These are phyloP conservation scores for Trichosporon sp. DNA, from an alignment of 1,284 basidiomycete genomes.

Conservation along the genomic window DNA sequence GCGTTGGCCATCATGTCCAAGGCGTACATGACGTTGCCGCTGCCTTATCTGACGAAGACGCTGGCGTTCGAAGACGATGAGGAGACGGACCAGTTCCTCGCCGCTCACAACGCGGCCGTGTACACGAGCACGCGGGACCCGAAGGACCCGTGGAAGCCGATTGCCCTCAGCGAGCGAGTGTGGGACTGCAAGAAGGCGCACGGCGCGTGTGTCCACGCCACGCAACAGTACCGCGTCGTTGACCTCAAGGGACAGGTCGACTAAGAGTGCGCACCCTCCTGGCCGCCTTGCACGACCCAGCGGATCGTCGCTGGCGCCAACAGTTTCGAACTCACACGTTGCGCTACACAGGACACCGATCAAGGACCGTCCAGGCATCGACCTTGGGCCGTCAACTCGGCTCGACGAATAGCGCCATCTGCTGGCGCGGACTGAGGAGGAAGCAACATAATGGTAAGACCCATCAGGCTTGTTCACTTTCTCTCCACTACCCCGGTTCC, in stretches of 20 bases:
- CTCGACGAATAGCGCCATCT: neutral
- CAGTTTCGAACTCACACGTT: neutral
- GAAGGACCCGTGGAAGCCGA: conserved; percentile 27
- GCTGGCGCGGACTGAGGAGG: neutral
- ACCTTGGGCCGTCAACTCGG: neutral
- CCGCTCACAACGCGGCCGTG: conserved; percentile 62
- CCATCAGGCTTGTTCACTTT: neutral
- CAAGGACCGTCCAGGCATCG: neutral
- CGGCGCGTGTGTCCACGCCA: conserved; percentile 46
- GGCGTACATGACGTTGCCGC: conserved; percentile 77
- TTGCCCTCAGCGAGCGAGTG: conserved; percentile 32
- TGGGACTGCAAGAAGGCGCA: conserved; percentile 55
- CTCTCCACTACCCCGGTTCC: neutral
- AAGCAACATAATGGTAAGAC: neutral
- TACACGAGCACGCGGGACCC: conserved; percentile 54
- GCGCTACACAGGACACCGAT: neutral
- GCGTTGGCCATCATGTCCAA: conserved; percentile 86
- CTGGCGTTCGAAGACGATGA: conserved; percentile 73
- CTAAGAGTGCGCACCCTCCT: conserved; percentile 11
- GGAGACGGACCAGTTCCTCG: conserved; percentile 67
- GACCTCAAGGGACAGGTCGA: conserved; percentile 56
- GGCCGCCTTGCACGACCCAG: too few species aligned
- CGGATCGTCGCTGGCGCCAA: too few species aligned
- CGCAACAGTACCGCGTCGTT: conserved; percentile 53
- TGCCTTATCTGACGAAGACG: conserved; percentile 71